phyloP scores from a whole-genome alignment of 164 flowering plant species.

The Vitis rupestris region DNA sequence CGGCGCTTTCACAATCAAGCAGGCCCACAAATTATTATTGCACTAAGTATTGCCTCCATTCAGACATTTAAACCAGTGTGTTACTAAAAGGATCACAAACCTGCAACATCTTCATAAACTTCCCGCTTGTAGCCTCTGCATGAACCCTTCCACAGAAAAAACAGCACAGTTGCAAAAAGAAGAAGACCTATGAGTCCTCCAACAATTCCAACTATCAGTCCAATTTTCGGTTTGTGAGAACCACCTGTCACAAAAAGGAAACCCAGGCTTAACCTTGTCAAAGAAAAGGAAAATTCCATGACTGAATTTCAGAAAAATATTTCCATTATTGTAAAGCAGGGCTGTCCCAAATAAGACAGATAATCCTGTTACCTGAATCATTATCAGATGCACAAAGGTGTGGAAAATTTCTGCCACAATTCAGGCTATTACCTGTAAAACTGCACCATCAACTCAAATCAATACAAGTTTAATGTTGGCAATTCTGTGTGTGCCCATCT shows the following conservation, averaged over 20 bases:
- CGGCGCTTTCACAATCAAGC: too few species aligned
- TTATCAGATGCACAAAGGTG: constrained; percentile 51
- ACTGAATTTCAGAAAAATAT: neutral
- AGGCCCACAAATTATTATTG: too few species aligned
- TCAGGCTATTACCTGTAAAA: constrained; percentile 70
- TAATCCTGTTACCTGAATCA: constrained; percentile 45
- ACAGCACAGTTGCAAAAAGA: constrained; percentile 42
- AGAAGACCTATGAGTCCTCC: constrained; percentile 47
- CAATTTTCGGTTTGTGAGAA: constrained; percentile 56
- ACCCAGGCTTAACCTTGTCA: neutral
- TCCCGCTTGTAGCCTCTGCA: constrained; percentile 64
- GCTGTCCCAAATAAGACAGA: neutral
- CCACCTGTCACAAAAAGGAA: constrained; percentile 38
- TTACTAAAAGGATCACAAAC: constrained; percentile 30
- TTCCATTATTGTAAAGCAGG: neutral
- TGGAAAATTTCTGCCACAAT: constrained; percentile 48
- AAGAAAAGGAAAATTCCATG: neutral
- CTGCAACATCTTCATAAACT: constrained; percentile 92
- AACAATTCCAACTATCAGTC: constrained; percentile 58
- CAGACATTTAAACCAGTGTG: too few species aligned
- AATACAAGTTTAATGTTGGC: constrained; percentile 3
- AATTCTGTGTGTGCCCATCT: neutral
- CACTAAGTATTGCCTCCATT: too few species aligned
- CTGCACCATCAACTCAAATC: constrained; percentile 40
- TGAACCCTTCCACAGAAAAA: constrained; percentile 54